Base-by-base conservation (phyloP, 75 land plant species). In the Cunninghamia lanceolata region DNA sequence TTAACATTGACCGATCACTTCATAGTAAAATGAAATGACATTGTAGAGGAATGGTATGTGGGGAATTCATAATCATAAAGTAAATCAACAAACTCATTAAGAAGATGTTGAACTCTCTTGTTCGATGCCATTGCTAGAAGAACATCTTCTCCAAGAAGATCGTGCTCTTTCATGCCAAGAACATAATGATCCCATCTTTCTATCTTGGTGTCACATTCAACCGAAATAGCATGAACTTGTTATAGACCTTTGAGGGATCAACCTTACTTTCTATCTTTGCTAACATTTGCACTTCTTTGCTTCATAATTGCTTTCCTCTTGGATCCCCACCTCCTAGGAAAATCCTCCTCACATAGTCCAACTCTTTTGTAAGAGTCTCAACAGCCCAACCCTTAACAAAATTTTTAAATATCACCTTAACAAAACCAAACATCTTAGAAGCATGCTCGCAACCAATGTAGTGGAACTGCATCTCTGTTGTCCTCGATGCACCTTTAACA, bases 51-150 rank as follows among this genome's bases (percentile, higher is more conserved):
- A n/a, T n/a, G n/a, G n/a, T n/a, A n/a, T n/a, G n/a, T n/a, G n/a
- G n/a, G n/a, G n/a, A n/a, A n/a, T 82, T 91, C 96, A 84, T 92
- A 93, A 85, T 98, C 99, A 4, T 95, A 91, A 14, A 96, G 88
- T 38, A 95, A 90, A 88, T 96, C 98, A 88, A 95, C 89, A 88
- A 96, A 95, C 86, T 98, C 99, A 87, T 94, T 98, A 5, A 98
- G 94, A 86, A 98, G 79, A 38, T 98, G 89, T 83, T 98, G 99
- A 47, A 98, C 95, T 75, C 92, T 94, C 82, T 96, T 84, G 82
- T 96, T 95, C 39, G 99, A 93, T 54, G 99, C 99, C 98, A 98
- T 96, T 70, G 99, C 96, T 79, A 98, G 99, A 83, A 98, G 91
- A 63, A 98, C 96, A n/a, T 94, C 94, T 84, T 93, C 93, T 82